phyloP scores from a whole-genome alignment of 495 filamentous ascomycete genomes.

The Xylaria telfairii region DNA sequence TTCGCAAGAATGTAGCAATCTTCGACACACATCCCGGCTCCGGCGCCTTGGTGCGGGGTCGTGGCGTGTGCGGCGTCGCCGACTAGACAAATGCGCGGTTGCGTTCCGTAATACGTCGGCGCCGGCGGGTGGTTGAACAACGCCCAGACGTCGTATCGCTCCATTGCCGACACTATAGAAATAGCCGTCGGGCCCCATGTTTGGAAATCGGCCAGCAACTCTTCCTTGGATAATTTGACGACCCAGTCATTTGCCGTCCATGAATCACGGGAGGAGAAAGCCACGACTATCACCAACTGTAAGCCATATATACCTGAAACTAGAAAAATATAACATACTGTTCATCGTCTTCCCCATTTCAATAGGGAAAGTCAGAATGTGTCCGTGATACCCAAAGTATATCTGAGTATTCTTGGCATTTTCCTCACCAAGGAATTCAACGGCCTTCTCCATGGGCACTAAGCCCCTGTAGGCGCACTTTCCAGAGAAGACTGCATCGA shows the following conservation, averaged over 20 bases:
- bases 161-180: constrained; percentile 35
- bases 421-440: constrained; percentile 62
- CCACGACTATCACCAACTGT: constrained; percentile 31
- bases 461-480: constrained; percentile 62
- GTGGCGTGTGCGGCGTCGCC: constrained; percentile 76
- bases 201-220: constrained; percentile 61
- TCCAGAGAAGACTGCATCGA: constrained; percentile 54
- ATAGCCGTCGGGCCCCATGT: constrained; percentile 59
- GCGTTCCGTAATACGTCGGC: constrained; percentile 56
- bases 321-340: constrained; percentile 38
- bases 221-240: constrained; percentile 57
- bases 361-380: constrained; percentile 71
- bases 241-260: constrained; percentile 62
- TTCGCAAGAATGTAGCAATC: constrained; percentile 66
- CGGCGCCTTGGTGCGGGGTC: constrained; percentile 73
- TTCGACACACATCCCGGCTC: constrained; percentile 72
- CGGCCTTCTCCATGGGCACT: constrained; percentile 59
- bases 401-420: constrained; percentile 58
- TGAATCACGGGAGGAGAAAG: constrained; percentile 42
- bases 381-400: constrained; percentile 63
- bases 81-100: constrained; percentile 58
- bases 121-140: constrained; percentile 66
- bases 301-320: not conserved
- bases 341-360: constrained; percentile 69
- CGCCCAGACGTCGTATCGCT: constrained; percentile 58